These are phyloP conservation scores for Suillus ampliporus DNA, from an alignment of 768 basidiomycete species.

Conservation along the genomic window DNA sequence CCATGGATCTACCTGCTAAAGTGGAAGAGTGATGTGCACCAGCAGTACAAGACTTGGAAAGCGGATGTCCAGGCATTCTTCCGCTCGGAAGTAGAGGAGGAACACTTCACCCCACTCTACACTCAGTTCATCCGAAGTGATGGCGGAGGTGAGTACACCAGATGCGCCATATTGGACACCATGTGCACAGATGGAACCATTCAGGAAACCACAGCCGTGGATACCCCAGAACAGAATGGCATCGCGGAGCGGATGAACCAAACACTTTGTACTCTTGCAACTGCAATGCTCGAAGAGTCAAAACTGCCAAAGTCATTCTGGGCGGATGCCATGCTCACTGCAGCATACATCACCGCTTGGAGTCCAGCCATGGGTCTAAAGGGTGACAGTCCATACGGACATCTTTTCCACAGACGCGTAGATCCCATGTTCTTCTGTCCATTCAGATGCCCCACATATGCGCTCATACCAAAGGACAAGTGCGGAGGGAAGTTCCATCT, in stretches of 20 bases:
- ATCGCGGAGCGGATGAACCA: slow-evolving; percentile 37
- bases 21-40: slow-evolving; percentile 5
- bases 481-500: slow-evolving; percentile 5
- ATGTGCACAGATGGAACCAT: slow-evolving; percentile 3
- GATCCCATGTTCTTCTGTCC: background rate
- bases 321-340: slow-evolving; percentile 28
- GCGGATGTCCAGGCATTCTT: slow-evolving; percentile 3
- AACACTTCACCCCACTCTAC: slow-evolving; percentile 3
- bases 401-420: background rate
- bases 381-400: slow-evolving; percentile 26
- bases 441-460: slow-evolving; percentile 9
- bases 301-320: slow-evolving; percentile 31
- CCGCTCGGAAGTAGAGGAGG: background rate
- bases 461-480: slow-evolving; percentile 5
- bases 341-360: slow-evolving; percentile 26
- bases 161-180: background rate
- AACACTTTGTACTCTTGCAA: slow-evolving; percentile 27
- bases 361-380: slow-evolving; percentile 25
- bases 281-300: slow-evolving; percentile 30
- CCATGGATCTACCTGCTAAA: slow-evolving; percentile 15
- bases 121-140: slow-evolving; percentile 19
- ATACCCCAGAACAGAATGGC: slow-evolving; percentile 29
- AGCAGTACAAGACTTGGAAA: slow-evolving; percentile 3
- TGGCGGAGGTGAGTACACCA: slow-evolving; percentile 17
- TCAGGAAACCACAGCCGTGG: background rate